Conservation (phyloP, 208 protist genomes). For the Crithidia thermophila region DNA sequence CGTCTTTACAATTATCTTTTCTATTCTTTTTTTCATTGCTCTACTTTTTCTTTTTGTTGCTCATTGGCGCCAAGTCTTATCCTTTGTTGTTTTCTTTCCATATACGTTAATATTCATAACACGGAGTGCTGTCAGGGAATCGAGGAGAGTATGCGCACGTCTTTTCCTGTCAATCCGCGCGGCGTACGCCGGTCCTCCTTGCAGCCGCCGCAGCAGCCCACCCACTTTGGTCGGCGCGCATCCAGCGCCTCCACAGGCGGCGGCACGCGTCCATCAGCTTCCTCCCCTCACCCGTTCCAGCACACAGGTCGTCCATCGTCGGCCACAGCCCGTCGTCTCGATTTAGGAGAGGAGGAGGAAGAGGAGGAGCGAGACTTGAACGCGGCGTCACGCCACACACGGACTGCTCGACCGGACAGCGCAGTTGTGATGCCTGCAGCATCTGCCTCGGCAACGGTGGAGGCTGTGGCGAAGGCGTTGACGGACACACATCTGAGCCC, state of each 20-base stretch:
- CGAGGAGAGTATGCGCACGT: constrained; percentile 8
- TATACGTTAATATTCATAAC: neutral
- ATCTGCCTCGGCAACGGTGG: too few relatives aligned
- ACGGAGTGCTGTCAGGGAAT: too few relatives aligned
- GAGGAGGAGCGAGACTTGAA: too few relatives aligned
- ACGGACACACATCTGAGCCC: too few relatives aligned
- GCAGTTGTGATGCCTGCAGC: too few relatives aligned
- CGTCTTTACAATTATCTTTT: neutral
- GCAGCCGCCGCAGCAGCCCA: neutral
- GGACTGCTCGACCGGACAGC: too few relatives aligned
- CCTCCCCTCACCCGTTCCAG: neutral
- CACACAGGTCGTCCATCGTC: too few relatives aligned
- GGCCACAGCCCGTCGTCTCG: too few relatives aligned
- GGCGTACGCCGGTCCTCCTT: constrained; percentile 1
- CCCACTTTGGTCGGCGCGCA: neutral
- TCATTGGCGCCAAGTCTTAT: neutral
- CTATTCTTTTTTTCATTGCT: neutral
- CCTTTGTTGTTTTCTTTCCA: constrained; percentile 6
- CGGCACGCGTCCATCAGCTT: too few relatives aligned
- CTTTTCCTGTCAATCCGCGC: constrained; percentile 4
- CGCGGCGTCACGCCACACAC: too few relatives aligned
- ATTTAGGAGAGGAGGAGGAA: too few relatives aligned
- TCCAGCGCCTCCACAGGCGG: neutral
- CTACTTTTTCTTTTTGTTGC: constrained; percentile 3
- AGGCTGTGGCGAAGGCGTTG: too few relatives aligned